A percentile compares a stretch with the other conserved stretches of the same genome.
These are phyloP conservation scores for Phialocephala sp. DNA, from an alignment of 2,329 filamentous ascomycete genomes.

Conservation along the genomic window DNA sequence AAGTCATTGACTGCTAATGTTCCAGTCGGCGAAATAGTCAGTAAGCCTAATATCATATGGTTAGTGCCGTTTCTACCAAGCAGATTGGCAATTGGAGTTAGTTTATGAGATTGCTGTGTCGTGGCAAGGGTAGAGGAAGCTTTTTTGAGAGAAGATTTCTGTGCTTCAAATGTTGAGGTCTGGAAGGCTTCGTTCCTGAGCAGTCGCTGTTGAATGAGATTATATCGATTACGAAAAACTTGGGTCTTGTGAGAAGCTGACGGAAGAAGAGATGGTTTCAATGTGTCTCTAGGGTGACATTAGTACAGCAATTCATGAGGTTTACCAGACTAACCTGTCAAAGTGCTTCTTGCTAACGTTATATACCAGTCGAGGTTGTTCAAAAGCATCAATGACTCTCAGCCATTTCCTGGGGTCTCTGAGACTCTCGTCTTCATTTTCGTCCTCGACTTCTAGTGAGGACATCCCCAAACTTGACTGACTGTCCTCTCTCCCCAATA, in stretches of 20 bases:
- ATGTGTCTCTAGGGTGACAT: constrained; percentile 54
- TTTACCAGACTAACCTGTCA: constrained; percentile 65
- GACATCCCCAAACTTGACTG: constrained; percentile 69
- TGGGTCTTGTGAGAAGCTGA: constrained; percentile 80
- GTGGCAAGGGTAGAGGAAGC: constrained; percentile 61
- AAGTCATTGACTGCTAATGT: constrained; percentile 83
- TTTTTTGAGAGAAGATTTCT: constrained; percentile 59
- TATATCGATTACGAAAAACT: constrained; percentile 87
- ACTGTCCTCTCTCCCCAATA: constrained; percentile 61
- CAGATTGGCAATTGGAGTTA: constrained; percentile 82
- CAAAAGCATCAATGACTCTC: constrained; percentile 81
- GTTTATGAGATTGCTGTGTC: constrained; percentile 74
- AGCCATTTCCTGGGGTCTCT: constrained; percentile 82
- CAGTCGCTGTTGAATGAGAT: constrained; percentile 89
- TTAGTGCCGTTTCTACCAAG: constrained; percentile 81
- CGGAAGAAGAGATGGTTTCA: constrained; percentile 75
- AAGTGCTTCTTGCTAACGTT: constrained; percentile 89
- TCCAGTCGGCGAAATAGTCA: constrained; percentile 81
- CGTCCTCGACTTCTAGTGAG: constrained; percentile 57
- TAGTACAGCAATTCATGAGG: constrained; percentile 15
- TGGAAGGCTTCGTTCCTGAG: constrained; percentile 94
- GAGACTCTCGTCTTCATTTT: constrained; percentile 58
- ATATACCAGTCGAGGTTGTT: constrained; percentile 81
- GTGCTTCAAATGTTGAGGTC: constrained; percentile 72
- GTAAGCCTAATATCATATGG: constrained; percentile 85